A percentile compares a stretch with the other conserved stretches of the same genome.
Evolutionary conservation across 805 yeast genomes (phyloP).

Genomic region (Schwanniomyces vanrijiae): DNA sequence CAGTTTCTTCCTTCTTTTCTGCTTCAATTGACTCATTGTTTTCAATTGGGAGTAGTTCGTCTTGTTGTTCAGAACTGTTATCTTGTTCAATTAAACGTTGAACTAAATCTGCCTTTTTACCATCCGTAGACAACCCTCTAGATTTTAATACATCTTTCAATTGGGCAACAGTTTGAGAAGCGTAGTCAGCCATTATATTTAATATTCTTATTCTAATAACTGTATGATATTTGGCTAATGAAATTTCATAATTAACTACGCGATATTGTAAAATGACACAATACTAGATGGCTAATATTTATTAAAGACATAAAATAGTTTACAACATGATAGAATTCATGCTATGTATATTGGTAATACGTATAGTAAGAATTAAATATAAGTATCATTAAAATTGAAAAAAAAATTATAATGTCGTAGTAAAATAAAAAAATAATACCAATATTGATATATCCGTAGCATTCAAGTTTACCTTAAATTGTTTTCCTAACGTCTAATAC

Average conservation of each 20-base stretch:
- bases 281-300: background rate
- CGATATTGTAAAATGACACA: conserved; percentile 1
- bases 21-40: conserved; percentile 14
- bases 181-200: conserved; percentile 50
- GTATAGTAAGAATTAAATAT: too few relatives aligned
- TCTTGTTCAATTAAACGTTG: conserved; percentile 64
- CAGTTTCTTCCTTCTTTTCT: conserved; percentile 14
- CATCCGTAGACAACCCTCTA: conserved; percentile 66
- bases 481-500: conserved; percentile 16
- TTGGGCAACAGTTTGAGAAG: conserved; percentile 78
- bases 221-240: background rate
- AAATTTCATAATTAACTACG: conserved; percentile 2
- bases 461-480: too few relatives aligned
- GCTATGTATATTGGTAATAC: too few relatives aligned
- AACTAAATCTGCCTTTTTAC: conserved; percentile 78
- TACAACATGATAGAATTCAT: too few relatives aligned
- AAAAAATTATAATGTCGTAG: too few relatives aligned
- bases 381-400: too few relatives aligned
- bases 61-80: conserved; percentile 10
- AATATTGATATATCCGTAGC: too few relatives aligned
- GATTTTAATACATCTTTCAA: conserved; percentile 73
- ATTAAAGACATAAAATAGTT: too few relatives aligned
- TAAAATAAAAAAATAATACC: too few relatives aligned
- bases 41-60: conserved; percentile 9
- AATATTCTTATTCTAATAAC: background rate